A percentile compares a stretch with the other conserved stretches of the same genome.
Evolutionary conservation across 2,329 filamentous ascomycete genomes (phyloP).

Genomic region (Grosmannia clavigera): DNA sequence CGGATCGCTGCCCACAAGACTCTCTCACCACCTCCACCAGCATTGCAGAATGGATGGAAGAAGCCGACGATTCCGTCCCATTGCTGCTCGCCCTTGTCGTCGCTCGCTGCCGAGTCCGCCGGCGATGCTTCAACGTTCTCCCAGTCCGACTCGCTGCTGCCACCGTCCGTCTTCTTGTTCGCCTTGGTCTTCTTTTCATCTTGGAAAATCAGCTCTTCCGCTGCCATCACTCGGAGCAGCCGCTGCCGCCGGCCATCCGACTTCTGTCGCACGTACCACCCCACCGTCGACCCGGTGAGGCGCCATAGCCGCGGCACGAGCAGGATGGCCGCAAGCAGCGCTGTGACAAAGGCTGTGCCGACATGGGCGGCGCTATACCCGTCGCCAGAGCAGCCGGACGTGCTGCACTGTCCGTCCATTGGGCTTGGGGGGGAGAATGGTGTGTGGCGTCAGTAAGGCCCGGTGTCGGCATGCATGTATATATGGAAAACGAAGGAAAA

Average conservation of each 20-base stretch:
- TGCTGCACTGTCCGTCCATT: not conserved
- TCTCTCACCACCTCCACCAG: constrained; percentile 86
- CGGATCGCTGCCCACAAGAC: constrained; percentile 93
- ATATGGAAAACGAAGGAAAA: not conserved
- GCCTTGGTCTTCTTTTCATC: constrained; percentile 24
- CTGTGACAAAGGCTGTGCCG: constrained; percentile 1
- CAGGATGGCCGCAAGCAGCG: constrained; percentile 17
- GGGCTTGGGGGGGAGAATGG: not conserved
- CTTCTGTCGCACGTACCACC: constrained; percentile 50
- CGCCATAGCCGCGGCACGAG: constrained; percentile 25
- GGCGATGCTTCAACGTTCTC: constrained; percentile 49
- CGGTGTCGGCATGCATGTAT: too few relatives aligned
- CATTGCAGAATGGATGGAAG: constrained; percentile 98
- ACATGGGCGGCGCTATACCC: not conserved
- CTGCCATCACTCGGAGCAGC: constrained; percentile 39
- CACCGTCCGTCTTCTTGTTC: constrained; percentile 7
- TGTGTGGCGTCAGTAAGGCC: not conserved
- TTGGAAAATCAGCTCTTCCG: constrained; percentile 29
- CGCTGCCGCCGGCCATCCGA: constrained; percentile 49
- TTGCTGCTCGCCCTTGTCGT: constrained; percentile 35
- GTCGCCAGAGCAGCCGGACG: not conserved
- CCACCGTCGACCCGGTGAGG: constrained; percentile 31
- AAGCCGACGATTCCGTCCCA: constrained; percentile 88
- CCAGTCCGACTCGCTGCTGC: constrained; percentile 49
- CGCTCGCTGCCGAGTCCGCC: constrained; percentile 22